Base-by-base conservation (phyloP, 1,139 yeast genomes). In the Kodamaea plutei region DNA sequence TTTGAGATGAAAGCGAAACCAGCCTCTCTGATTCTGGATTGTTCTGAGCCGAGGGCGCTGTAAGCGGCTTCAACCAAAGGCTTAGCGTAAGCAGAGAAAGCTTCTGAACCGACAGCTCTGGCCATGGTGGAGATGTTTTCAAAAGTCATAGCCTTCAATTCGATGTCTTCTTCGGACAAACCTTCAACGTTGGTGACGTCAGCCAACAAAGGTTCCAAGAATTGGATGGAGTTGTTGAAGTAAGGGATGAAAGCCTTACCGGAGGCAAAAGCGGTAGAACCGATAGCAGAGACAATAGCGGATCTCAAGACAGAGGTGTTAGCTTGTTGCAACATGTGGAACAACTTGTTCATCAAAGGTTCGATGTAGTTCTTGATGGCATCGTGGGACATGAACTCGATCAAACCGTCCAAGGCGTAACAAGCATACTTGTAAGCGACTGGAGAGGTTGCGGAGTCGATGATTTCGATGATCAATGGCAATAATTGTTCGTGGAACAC, bases 91-190 rank as follows among this genome's bases (percentile, higher is more conserved):
- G 84, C 78, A 26, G 87, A 75, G 63, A 91, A 91, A 2, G 85
- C 67, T 48, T 83, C 91, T 35, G 93, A 82, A 43, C 97, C 96
- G 37, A 91, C 96, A 34, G 99, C 96, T 58, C 91, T 78, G 35
- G 96, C 97, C 83, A 91, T 81, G 15, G 96, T 83, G 25, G 96
- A 85, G 45, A 93, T 76, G 50, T 93, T 84, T 64, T 93, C 98
- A 46, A 91, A 80, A 33, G 96, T 85, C 56, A 81, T 73, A 28
- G 96, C 96, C 61, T 93, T 79, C 50, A 89, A 75, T 61, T 84
- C 93, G 45, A 83, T 77, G 48, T 84, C 94, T 43, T 73, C 88
- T 47, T 81, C 89, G 38, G 79, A 64, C 71, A 83, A 62, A 39
- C 88, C 89, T 53, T 80, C 87, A 39, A 76, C 69, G 32, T 64